Conservation (phyloP, 768 basidiomycete genomes). For the Suillus subalutaceus region DNA sequence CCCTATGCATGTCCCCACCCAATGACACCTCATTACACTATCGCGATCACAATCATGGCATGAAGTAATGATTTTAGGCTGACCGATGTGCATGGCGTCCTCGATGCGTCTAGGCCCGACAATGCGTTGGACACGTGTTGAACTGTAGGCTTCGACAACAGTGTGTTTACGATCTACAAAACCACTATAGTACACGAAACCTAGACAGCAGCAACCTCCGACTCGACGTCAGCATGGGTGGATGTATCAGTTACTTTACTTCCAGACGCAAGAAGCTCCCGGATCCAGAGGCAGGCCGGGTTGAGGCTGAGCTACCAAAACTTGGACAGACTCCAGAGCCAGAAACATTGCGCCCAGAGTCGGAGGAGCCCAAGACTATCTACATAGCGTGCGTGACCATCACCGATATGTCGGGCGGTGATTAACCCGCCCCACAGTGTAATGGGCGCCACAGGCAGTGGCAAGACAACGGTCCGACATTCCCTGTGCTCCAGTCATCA, state of each 20-base stretch:
- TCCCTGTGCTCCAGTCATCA: background rate
- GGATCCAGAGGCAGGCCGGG: background rate
- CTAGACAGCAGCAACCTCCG: background rate
- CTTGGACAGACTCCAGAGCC: background rate
- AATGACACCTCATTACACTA: background rate
- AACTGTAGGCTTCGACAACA: background rate
- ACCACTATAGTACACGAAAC: background rate
- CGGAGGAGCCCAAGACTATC: conserved; percentile 11
- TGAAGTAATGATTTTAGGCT: background rate
- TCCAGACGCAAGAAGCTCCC: background rate
- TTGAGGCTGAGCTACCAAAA: background rate
- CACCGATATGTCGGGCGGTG: background rate
- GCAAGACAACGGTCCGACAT: conserved; percentile 20
- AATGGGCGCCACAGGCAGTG: conserved; percentile 23
- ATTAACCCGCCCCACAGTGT: conserved; percentile 13
- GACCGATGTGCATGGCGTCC: background rate
- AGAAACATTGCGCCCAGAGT: background rate
- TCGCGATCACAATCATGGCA: background rate
- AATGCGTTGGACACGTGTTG: background rate
- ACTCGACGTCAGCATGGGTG: conserved; percentile 4
- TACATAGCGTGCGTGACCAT: conserved; percentile 18
- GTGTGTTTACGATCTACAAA: conserved; percentile 3
- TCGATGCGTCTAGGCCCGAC: background rate
- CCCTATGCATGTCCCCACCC: conserved; percentile 1
- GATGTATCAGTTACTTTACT: background rate